A percentile compares a stretch with the other conserved stretches of the same genome.
Evolutionary conservation across 768 basidiomycete species (phyloP).

Genomic region (Auricularia heimuer): DNA sequence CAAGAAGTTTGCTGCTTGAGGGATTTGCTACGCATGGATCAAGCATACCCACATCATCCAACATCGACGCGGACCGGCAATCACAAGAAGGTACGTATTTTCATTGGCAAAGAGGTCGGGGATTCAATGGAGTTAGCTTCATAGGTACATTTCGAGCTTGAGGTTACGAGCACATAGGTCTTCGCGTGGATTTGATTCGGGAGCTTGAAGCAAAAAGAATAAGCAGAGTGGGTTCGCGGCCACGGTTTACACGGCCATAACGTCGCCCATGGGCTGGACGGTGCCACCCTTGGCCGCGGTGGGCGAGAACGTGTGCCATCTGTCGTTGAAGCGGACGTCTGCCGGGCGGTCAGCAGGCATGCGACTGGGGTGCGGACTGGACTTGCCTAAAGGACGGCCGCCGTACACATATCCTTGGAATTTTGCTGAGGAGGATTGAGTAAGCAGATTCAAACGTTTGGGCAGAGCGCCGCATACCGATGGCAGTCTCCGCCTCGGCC

Average conservation of each 20-base stretch:
- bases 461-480: constrained; percentile 38
- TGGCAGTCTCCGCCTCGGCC: constrained; percentile 87
- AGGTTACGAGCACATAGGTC: background rate
- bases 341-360: constrained; percentile 2
- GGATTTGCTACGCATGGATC: no score
- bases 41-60: no score
- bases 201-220: background rate
- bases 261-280: constrained; percentile 45
- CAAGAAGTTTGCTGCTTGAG: no score
- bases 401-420: constrained; percentile 96
- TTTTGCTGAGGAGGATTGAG: constrained; percentile 45
- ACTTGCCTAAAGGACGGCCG: constrained; percentile 72
- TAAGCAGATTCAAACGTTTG: no score
- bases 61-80: no score
- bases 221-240: background rate
- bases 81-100: background rate
- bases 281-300: constrained; percentile 84
- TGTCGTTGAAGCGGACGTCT: constrained; percentile 93
- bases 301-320: constrained; percentile 89
- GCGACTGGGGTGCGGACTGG: background rate
- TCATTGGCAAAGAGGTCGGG: background rate
- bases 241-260: background rate
- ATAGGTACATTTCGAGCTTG: background rate
- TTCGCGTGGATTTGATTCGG: background rate
- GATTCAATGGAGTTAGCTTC: background rate